Percentiles rank a stretch among this genome's conserved stretches.
phyloP scores from a whole-genome alignment of 805 yeast species.

The Danielia oregonensis region DNA sequence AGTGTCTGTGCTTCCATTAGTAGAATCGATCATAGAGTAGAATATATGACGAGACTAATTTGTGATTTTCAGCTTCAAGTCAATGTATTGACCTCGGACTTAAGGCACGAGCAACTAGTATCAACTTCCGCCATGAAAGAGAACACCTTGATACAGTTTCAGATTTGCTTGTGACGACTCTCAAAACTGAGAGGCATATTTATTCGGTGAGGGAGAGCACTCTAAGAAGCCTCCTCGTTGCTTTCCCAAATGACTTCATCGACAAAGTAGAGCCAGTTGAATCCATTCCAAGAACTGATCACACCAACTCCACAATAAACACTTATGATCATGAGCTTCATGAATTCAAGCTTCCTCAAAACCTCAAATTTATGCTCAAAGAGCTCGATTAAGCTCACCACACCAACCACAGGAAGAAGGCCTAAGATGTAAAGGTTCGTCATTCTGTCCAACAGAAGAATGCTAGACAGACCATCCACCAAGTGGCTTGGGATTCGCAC shows the following conservation, averaged over 20 bases:
- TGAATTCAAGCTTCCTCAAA: constrained; percentile 62
- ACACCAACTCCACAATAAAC: constrained; percentile 86
- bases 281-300: constrained; percentile 80
- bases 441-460: constrained; percentile 59
- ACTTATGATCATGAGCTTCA: constrained; percentile 77
- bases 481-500: constrained; percentile 49
- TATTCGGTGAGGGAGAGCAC: too few relatives aligned
- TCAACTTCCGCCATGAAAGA: too few relatives aligned
- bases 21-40: too few relatives aligned
- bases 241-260: constrained; percentile 71
- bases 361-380: constrained; percentile 50
- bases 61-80: too few relatives aligned
- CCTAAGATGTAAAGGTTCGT: constrained; percentile 65
- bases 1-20: too few relatives aligned
- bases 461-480: constrained; percentile 16
- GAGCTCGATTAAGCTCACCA: constrained; percentile 44
- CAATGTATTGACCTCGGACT: too few relatives aligned
- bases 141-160: too few relatives aligned
- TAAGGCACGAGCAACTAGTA: too few relatives aligned
- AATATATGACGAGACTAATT: too few relatives aligned
- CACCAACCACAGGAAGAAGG: constrained; percentile 57
- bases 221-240: too few relatives aligned
- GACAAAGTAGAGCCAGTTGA: constrained; percentile 83
- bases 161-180: too few relatives aligned
- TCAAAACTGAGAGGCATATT: too few relatives aligned